These are phyloP conservation scores for Eucalyptus marginata DNA, from an alignment of 345 rosid species.

Conservation along the genomic window DNA sequence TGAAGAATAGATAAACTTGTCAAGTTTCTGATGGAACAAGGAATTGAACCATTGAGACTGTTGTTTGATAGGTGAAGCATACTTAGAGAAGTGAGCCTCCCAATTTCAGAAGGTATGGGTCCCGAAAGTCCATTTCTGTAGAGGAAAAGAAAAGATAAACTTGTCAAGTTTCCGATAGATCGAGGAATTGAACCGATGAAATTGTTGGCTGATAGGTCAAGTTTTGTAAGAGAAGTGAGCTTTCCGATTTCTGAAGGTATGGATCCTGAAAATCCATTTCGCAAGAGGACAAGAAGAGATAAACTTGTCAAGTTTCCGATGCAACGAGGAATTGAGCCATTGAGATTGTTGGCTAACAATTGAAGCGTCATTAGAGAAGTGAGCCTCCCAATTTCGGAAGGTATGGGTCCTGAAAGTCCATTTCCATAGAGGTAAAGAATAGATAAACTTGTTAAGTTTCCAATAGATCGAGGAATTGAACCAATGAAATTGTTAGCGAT, in stretches of 20 bases:
- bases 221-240: not conserved
- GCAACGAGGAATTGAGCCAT: not conserved
- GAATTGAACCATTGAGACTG: not conserved
- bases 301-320: not conserved
- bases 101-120: not conserved
- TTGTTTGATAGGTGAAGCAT: not conserved
- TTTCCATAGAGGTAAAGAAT: fast-evolving
- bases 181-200: not conserved
- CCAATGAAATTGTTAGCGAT: not conserved
- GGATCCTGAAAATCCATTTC: fast-evolving
- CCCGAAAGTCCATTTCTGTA: fast-evolving
- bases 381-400: not conserved
- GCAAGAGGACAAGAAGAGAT: fast-evolving
- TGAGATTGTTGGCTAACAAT: not conserved
- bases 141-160: fast-evolving
- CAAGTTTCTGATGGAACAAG: not conserved
- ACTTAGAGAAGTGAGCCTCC: not conserved
- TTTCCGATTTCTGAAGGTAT: not conserved
- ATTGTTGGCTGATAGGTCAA: not conserved
- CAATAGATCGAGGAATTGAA: not conserved
- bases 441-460: not conserved
- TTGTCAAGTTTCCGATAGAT: not conserved
- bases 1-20: not conserved
- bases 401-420: not conserved
- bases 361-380: not conserved